Evolutionary conservation across 2,329 filamentous ascomycete genomes (phyloP).

Genomic region (Xylaria sp.): DNA sequence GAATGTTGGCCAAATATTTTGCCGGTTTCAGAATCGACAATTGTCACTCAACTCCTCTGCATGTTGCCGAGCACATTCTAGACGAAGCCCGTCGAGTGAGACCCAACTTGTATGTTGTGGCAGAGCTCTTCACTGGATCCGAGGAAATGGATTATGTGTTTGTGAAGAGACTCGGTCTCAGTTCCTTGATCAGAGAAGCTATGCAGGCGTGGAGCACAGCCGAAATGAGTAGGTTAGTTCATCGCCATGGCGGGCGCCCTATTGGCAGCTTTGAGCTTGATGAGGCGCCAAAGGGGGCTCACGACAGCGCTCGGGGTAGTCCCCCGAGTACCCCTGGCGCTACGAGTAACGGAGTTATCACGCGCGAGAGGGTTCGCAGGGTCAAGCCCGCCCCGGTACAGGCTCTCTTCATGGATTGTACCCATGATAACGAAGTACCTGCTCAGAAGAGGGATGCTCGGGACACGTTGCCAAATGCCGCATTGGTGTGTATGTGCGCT

Average conservation of each 20-base stretch:
- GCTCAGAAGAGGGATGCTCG: conserved; percentile 94
- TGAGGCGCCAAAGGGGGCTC: conserved; percentile 72
- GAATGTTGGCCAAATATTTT: conserved; percentile 93
- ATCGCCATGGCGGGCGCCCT: conserved; percentile 90
- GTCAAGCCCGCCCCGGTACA: conserved; percentile 92
- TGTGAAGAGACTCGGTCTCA: conserved; percentile 90
- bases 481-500: conserved; percentile 94
- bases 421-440: conserved; percentile 96
- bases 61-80: conserved; percentile 93
- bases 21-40: conserved; percentile 97
- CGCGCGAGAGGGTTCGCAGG: conserved; percentile 76
- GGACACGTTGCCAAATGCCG: conserved; percentile 93
- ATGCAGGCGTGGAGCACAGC: conserved; percentile 99
- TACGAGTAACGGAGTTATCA: conserved; percentile 50
- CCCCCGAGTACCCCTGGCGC: conserved; percentile 48
- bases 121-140: conserved; percentile 94
- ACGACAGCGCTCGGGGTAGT: conserved; percentile 51
- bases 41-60: conserved; percentile 94
- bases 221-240: conserved; percentile 91
- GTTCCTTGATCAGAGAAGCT: conserved; percentile 91
- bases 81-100: conserved; percentile 91
- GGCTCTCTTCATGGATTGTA: conserved; percentile 98
- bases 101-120: conserved; percentile 89
- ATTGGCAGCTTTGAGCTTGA: conserved; percentile 99
- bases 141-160: conserved; percentile 98